These are phyloP conservation scores for Tylopilus sp. DNA, from an alignment of 1,284 basidiomycete genomes.

Conservation along the genomic window DNA sequence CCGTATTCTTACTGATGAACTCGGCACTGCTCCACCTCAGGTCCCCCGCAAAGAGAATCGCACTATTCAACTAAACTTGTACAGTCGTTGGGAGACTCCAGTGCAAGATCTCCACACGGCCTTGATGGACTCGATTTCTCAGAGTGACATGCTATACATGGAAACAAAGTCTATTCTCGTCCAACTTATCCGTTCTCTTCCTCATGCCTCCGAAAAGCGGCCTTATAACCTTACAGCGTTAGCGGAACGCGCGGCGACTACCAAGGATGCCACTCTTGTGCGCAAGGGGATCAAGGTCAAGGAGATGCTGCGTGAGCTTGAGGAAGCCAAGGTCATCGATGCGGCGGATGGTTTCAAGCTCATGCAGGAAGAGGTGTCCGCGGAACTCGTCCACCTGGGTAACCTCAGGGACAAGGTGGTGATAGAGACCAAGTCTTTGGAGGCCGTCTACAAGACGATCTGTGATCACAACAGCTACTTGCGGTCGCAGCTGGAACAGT, in stretches of 20 bases:
- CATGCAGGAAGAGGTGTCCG: slow-evolving; percentile 95
- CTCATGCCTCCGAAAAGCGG: slow-evolving; percentile 75
- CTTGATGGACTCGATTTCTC: slow-evolving; percentile 96
- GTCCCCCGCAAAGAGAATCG: slow-evolving; percentile 98
- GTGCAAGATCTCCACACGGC: slow-evolving; percentile 97
- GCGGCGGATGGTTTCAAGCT: slow-evolving; percentile 81
- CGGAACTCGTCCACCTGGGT: slow-evolving; percentile 93
- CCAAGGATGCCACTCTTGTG: slow-evolving; percentile 93
- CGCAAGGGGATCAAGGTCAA: slow-evolving; percentile 98
- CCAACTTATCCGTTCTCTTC: slow-evolving; percentile 93
- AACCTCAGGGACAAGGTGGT: slow-evolving; percentile 96
- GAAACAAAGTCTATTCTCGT: slow-evolving; percentile 99
- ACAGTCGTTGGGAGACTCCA: slow-evolving; percentile 98
- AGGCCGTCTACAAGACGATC: slow-evolving; percentile 98
- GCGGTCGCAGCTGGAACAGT: slow-evolving; percentile 94
- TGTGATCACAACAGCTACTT: slow-evolving; percentile 99
- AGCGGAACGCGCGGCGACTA: slow-evolving; percentile 93
- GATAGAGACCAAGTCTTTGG: slow-evolving; percentile 87
- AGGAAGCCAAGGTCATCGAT: slow-evolving; percentile 87
- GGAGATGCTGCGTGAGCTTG: slow-evolving; percentile 96
- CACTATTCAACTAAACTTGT: slow-evolving; percentile 87
- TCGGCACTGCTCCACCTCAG: slow-evolving; percentile 88
- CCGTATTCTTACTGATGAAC: slow-evolving; percentile 92
- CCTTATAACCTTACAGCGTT: slow-evolving; percentile 89
- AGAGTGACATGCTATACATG: slow-evolving; percentile 99